A percentile compares a stretch with the other conserved stretches of the same genome.
phyloP scores from a whole-genome alignment of 2,329 filamentous ascomycete species.

The Amesomyces nigricolor region DNA sequence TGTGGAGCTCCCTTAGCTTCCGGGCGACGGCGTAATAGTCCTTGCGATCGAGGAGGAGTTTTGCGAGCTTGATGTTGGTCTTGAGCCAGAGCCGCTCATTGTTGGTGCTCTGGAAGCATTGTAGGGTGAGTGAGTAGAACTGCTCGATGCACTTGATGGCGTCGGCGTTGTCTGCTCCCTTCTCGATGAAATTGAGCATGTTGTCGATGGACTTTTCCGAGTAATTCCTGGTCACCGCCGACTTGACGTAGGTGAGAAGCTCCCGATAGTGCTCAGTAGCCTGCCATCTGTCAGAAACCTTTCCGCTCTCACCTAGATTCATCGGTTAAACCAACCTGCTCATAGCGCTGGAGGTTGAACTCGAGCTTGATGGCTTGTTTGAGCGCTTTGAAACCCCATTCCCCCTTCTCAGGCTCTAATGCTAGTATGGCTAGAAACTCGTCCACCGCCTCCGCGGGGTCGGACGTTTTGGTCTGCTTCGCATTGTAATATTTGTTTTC shows the following conservation, averaged over 20 bases:
- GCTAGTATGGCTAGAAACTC: constrained; percentile 87
- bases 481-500: constrained; percentile 99
- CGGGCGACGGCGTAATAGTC: constrained; percentile 75
- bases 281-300: constrained; percentile 39
- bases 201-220: constrained; percentile 99
- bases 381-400: constrained; percentile 97
- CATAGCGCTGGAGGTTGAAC: constrained; percentile 84
- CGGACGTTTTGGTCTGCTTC: constrained; percentile 86
- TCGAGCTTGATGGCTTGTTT: constrained; percentile 98
- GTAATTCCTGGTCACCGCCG: constrained; percentile 93
- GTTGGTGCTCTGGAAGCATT: constrained; percentile 95
- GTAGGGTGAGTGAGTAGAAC: constrained; percentile 89
- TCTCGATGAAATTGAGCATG: constrained; percentile 97
- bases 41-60: constrained; percentile 84
- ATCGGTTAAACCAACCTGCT: constrained; percentile 52
- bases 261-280: constrained; percentile 89
- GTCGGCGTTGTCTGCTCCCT: constrained; percentile 66
- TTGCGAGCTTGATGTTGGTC: constrained; percentile 94
- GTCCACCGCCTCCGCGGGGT: constrained; percentile 80
- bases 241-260: constrained; percentile 95
- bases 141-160: constrained; percentile 82
- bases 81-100: constrained; percentile 97
- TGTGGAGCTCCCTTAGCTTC: constrained; percentile 84
- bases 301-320: too few species aligned
- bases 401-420: constrained; percentile 84